Evolutionary conservation across 345 rosid genomes (phyloP).

Genomic region (Brassica cretica): DNA sequence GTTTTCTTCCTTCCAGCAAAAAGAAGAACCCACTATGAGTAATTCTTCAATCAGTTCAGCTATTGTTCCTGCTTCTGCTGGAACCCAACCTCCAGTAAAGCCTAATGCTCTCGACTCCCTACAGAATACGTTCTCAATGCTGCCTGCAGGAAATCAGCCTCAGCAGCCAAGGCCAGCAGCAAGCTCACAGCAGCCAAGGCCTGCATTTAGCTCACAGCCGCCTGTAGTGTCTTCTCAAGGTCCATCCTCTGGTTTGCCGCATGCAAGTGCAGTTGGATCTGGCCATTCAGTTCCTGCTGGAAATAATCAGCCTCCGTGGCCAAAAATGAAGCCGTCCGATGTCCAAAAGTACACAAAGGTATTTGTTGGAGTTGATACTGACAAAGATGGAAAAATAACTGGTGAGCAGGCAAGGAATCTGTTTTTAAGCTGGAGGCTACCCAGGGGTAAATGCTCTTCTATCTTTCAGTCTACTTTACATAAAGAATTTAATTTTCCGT

Average conservation of each 20-base stretch:
- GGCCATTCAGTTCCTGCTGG: conserved; percentile 54
- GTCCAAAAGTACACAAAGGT: conserved; percentile 89
- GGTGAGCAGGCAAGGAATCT: conserved; percentile 94
- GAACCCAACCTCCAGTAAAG: conserved; percentile 54
- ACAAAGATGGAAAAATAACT: conserved; percentile 91
- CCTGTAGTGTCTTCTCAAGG: conserved; percentile 59
- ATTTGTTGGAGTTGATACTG: conserved; percentile 89
- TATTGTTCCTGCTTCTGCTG: conserved; percentile 51
- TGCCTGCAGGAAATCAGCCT: conserved; percentile 58
- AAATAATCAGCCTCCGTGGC: conserved; percentile 68
- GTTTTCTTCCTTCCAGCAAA: conserved; percentile 54
- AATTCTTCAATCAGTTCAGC: conserved; percentile 54
- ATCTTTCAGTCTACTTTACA: conserved; percentile 19
- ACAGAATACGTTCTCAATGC: conserved; percentile 65
- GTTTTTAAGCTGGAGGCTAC: conserved; percentile 95
- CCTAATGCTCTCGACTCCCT: conserved; percentile 69
- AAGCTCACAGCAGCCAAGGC: conserved; percentile 45
- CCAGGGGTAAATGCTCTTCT: conserved; percentile 66
- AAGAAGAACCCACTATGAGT: conserved; percentile 50
- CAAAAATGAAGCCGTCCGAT: conserved; percentile 87
- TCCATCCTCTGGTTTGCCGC: conserved; percentile 49
- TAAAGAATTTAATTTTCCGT: neutral
- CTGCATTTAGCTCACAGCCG: conserved; percentile 43
- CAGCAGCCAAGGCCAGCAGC: conserved; percentile 52
- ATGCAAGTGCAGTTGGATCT: conserved; percentile 57